Conservation (phyloP, 768 basidiomycete species). For the Boletus vinaceobasis region DNA sequence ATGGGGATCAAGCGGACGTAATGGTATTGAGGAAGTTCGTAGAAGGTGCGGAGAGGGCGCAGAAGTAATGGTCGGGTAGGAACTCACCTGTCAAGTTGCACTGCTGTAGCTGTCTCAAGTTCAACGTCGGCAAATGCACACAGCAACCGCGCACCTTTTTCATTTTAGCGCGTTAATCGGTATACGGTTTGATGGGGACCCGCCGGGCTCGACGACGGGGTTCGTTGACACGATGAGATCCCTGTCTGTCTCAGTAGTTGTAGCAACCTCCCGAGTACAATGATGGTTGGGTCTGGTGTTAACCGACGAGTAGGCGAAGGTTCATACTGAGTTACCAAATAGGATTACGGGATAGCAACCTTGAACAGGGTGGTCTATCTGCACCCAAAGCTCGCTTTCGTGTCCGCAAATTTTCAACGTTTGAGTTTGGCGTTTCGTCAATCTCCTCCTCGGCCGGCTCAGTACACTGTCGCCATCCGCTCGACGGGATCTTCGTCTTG, state of each 20-base stretch:
- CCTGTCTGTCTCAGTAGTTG: background rate
- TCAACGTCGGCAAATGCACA: conserved; percentile 13
- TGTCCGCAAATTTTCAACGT: conserved; percentile 27
- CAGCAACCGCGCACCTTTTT: conserved; percentile 21
- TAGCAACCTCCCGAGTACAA: background rate
- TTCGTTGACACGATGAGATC: conserved; percentile 3
- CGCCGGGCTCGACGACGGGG: background rate
- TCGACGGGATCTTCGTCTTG: conserved; percentile 12
- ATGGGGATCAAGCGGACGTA: conserved; percentile 38
- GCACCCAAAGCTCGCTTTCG: conserved; percentile 19
- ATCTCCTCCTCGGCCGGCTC: conserved; percentile 10
- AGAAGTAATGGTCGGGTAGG: background rate
- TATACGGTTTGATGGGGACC: conserved; percentile 7
- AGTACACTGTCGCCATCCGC: conserved; percentile 7
- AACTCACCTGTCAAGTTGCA: conserved; percentile 11
- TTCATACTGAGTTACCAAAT: conserved; percentile 18
- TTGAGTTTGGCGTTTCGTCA: conserved; percentile 13
- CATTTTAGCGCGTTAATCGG: conserved; percentile 22
- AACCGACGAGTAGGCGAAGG: conserved; percentile 21
- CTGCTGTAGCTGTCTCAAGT: background rate
- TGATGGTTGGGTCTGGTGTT: background rate
- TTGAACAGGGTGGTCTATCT: conserved; percentile 16
- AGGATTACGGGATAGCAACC: conserved; percentile 24
- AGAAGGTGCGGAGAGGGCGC: conserved; percentile 38
- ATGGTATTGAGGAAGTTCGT: conserved; percentile 43